These are phyloP conservation scores for Tolypocladium endophyticum DNA, from an alignment of 2,329 filamentous ascomycete genomes.

Conservation along the genomic window DNA sequence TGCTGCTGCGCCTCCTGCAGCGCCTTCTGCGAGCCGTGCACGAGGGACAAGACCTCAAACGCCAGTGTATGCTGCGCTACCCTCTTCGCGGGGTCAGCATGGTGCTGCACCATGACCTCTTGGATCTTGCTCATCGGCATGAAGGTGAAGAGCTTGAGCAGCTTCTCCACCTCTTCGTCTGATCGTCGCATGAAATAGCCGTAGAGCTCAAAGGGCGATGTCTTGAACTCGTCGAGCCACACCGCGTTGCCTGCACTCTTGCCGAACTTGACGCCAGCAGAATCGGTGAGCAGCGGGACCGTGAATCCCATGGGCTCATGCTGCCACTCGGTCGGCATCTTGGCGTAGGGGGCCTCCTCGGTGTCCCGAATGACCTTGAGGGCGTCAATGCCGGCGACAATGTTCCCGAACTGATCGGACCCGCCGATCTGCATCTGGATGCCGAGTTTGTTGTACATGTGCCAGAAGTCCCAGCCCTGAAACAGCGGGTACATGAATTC, in stretches of 20 bases:
- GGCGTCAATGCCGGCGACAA: conserved; percentile 77
- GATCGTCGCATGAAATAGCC: conserved; percentile 77
- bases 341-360: conserved; percentile 33
- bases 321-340: conserved; percentile 29
- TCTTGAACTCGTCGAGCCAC: conserved; percentile 80
- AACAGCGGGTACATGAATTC: conserved; percentile 91
- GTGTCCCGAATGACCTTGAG: conserved; percentile 62
- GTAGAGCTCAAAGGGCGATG: conserved; percentile 77
- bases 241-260: conserved; percentile 91
- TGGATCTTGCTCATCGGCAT: conserved; percentile 61
- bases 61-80: conserved; percentile 77
- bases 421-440: conserved; percentile 87
- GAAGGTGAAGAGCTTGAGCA: conserved; percentile 87
- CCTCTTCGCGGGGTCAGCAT: conserved; percentile 56
- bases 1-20: conserved; percentile 48
- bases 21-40: conserved; percentile 62
- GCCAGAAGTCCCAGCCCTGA: conserved; percentile 96
- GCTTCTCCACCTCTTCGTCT: conserved; percentile 69
- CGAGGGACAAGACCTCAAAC: conserved; percentile 67
- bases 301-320: conserved; percentile 74
- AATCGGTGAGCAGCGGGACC: conserved; percentile 77
- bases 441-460: conserved; percentile 57
- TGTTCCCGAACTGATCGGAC: conserved; percentile 94
- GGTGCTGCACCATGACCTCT: conserved; percentile 57
- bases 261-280: conserved; percentile 81